Conservation (phyloP, 805 yeast genomes). For the Lipomyces sp. region DNA sequence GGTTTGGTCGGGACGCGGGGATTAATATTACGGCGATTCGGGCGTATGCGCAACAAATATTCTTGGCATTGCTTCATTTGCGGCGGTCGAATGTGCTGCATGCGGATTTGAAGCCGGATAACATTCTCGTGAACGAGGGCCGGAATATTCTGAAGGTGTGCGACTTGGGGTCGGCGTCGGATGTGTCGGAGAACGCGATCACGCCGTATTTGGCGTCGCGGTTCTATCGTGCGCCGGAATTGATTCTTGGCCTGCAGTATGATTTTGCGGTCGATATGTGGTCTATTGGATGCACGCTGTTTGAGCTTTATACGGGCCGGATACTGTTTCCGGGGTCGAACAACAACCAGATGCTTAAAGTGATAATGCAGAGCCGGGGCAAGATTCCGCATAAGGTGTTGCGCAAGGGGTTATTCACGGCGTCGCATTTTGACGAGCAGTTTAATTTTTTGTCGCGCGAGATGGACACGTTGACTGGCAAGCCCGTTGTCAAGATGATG, state of each 20-base stretch:
- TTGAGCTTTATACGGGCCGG: slow-evolving; percentile 90
- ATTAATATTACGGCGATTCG: slow-evolving; percentile 70
- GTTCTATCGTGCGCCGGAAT: slow-evolving; percentile 81
- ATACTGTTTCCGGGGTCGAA: slow-evolving; percentile 89
- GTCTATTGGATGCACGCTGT: slow-evolving; percentile 93
- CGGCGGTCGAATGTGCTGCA: slow-evolving; percentile 77
- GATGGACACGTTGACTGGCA: slow-evolving; percentile 40
- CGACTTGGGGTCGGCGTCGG: slow-evolving; percentile 85
- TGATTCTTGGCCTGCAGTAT: slow-evolving; percentile 65
- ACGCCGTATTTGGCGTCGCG: slow-evolving; percentile 56
- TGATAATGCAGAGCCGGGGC: slow-evolving; percentile 45
- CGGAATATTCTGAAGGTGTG: slow-evolving; percentile 78
- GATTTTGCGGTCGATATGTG: slow-evolving; percentile 78
- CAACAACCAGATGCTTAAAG: slow-evolving; percentile 66
- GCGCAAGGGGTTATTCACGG: slow-evolving; percentile 40
- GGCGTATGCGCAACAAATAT: slow-evolving; percentile 69
- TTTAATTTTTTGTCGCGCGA: slow-evolving; percentile 40
- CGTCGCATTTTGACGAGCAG: slow-evolving; percentile 42
- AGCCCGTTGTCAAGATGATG: slow-evolving; percentile 32
- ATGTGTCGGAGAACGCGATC: slow-evolving; percentile 38
- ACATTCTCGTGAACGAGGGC: slow-evolving; percentile 66
- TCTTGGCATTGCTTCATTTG: slow-evolving; percentile 70
- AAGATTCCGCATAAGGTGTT: slow-evolving; percentile 43
- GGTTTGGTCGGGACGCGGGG: slow-evolving; percentile 85
- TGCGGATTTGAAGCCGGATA: slow-evolving; percentile 92